Evolutionary conservation across 352 stramenopile genomes (phyloP).

Genomic region (Blastocystis sp.): DNA sequence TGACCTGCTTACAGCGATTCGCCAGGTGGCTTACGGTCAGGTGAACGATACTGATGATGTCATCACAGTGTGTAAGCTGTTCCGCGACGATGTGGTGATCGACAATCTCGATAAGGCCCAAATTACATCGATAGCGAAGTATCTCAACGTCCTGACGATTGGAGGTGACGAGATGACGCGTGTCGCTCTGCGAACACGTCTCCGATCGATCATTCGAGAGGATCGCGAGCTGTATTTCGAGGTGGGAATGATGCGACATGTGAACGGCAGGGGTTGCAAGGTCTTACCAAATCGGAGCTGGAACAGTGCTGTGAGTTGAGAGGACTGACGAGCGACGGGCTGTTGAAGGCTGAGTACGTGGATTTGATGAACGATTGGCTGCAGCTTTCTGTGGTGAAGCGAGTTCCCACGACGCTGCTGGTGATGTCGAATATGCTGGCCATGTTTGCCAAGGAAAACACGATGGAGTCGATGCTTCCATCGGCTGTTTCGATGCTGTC

Average conservation of each 20-base stretch:
- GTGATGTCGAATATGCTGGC: slow-evolving; percentile 41
- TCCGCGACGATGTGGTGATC: slow-evolving; percentile 17
- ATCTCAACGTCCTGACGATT: slow-evolving; percentile 1
- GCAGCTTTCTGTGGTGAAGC: slow-evolving; percentile 23
- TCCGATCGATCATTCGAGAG: slow-evolving; percentile 14
- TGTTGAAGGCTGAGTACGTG: slow-evolving; percentile 30
- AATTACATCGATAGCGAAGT: slow-evolving; percentile 4
- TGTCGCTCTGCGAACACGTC: neutral
- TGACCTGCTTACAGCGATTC: neutral
- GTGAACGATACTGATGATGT: neutral
- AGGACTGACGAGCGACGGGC: neutral
- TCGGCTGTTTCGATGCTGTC: slow-evolving; percentile 38
- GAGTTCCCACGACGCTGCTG: slow-evolving; percentile 21
- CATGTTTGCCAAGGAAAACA: neutral
- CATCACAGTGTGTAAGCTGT: slow-evolving; percentile 21
- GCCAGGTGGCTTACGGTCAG: slow-evolving; percentile 11
- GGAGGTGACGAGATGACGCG: slow-evolving; percentile 30
- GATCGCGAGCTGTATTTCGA: slow-evolving; percentile 49
- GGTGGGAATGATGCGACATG: neutral
- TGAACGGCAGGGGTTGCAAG: neutral
- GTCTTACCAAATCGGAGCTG: slow-evolving; percentile 17
- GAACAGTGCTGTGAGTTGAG: slow-evolving; percentile 5
- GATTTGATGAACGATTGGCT: slow-evolving; percentile 46
- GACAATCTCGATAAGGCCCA: slow-evolving; percentile 43
- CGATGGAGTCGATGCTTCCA: slow-evolving; percentile 4